These are phyloP conservation scores for Citrus reticulata DNA, from an alignment of 345 rosid species.

Conservation along the genomic window DNA sequence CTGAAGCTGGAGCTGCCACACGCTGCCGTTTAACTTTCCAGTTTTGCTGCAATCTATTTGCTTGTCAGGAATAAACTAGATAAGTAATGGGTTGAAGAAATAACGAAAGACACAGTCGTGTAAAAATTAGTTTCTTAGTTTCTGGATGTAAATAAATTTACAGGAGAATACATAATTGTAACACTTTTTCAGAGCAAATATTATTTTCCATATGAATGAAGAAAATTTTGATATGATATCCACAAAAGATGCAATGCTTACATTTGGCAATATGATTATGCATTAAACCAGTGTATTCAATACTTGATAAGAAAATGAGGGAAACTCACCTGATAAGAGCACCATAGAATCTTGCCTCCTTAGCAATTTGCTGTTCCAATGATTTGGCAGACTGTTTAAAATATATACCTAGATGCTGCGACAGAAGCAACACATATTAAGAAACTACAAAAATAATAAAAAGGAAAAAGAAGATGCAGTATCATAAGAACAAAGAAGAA, in stretches of 20 bases:
- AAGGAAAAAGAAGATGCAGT: not conserved
- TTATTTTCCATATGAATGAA: slow-evolving; percentile 6
- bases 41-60: slow-evolving; percentile 92
- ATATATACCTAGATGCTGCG: slow-evolving; percentile 86
- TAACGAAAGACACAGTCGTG: not conserved
- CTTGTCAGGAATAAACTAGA: slow-evolving; percentile 23
- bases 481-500: not conserved
- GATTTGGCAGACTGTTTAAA: slow-evolving; percentile 90
- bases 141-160: not conserved
- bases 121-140: not conserved
- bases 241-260: not conserved
- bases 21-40: slow-evolving; percentile 98
- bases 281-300: not conserved
- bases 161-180: not conserved
- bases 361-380: slow-evolving; percentile 72
- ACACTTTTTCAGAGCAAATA: not conserved
- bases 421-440: slow-evolving; percentile 1
- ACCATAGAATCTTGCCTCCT: slow-evolving; percentile 95
- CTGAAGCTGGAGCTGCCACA: slow-evolving; percentile 49
- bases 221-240: not conserved
- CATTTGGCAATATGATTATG: not conserved
- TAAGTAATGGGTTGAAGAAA: not conserved
- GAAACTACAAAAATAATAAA: not conserved
- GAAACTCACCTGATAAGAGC: slow-evolving; percentile 77
- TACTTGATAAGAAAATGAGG: not conserved